A percentile compares a stretch with the other conserved stretches of the same genome.
These are phyloP conservation scores for Stenogyne calaminthoides DNA, from an alignment of 305 asterid genomes.

Conservation along the genomic window DNA sequence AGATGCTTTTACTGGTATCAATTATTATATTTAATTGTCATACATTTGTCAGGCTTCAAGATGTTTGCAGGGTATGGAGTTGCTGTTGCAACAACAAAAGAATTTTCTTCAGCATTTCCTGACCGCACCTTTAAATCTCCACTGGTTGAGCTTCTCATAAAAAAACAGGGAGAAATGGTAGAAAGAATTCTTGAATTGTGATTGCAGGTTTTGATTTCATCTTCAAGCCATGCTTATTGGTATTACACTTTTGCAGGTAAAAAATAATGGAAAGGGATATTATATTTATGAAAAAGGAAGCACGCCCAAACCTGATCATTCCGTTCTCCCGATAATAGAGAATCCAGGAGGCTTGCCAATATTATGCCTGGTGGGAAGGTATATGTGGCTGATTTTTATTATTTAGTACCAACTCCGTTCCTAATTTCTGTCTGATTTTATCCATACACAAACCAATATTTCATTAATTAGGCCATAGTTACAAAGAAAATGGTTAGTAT, in stretches of 20 bases:
- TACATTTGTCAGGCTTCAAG: constrained; percentile 72
- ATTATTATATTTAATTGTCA: constrained; percentile 13
- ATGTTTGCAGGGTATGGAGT: constrained; percentile 97
- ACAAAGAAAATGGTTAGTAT: too few relatives aligned
- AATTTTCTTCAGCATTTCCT: constrained; percentile 59
- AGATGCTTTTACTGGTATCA: constrained; percentile 13
- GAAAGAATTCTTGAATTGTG: constrained; percentile 19
- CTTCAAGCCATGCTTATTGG: constrained; percentile 25
- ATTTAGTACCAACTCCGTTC: not conserved
- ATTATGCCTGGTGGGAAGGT: constrained; percentile 83
- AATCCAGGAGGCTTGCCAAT: constrained; percentile 63
- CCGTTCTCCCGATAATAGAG: constrained; percentile 71
- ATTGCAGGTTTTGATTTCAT: constrained; percentile 19
- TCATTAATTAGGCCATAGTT: too few relatives aligned
- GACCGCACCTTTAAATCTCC: constrained; percentile 77
- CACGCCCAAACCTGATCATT: constrained; percentile 77
- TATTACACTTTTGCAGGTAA: constrained; percentile 54
- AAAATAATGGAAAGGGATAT: constrained; percentile 81
- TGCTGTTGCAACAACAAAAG: constrained; percentile 64
- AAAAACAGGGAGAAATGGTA: constrained; percentile 91
- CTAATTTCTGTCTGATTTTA: too few relatives aligned
- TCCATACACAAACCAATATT: too few relatives aligned
- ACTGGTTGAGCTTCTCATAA: constrained; percentile 75
- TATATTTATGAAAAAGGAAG: constrained; percentile 77
- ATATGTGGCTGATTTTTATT: constrained; percentile 26